Conservation (phyloP, 495 filamentous ascomycete genomes). For the Penicillium taxi region DNA sequence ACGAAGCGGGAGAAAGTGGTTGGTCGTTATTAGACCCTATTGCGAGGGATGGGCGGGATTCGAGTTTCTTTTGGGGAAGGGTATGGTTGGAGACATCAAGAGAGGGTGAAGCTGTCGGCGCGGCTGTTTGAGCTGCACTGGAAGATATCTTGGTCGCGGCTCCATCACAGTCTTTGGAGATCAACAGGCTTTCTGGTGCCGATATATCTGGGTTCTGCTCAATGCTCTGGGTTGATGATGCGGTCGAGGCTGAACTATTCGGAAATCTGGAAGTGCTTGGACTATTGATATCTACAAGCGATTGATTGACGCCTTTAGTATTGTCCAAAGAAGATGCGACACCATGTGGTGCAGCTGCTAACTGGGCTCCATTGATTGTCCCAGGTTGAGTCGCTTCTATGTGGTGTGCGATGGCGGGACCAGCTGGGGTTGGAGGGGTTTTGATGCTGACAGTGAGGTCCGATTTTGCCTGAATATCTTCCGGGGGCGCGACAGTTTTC, state of each 20-base stretch:
- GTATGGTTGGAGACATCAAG: slow-evolving; percentile 10
- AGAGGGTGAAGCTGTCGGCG: slow-evolving; percentile 12
- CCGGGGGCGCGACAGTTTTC: slow-evolving; percentile 16
- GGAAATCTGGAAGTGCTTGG: slow-evolving; percentile 9
- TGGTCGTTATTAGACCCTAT: slow-evolving; percentile 29
- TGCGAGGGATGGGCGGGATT: slow-evolving; percentile 25
- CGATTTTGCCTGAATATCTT: slow-evolving; percentile 11
- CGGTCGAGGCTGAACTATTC: slow-evolving; percentile 6
- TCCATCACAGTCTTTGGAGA: slow-evolving; percentile 19
- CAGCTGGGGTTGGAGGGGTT: slow-evolving; percentile 15
- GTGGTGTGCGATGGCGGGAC: slow-evolving; percentile 16
- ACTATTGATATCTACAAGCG: slow-evolving; percentile 8
- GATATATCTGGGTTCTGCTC: slow-evolving; percentile 13
- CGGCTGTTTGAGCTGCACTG: slow-evolving; percentile 10
- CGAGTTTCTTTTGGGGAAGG: slow-evolving; percentile 22
- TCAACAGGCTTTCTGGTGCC: slow-evolving; percentile 16
- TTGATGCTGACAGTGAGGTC: slow-evolving; percentile 13
- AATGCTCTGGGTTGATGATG: slow-evolving; percentile 5
- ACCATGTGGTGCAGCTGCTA: slow-evolving; percentile 2
- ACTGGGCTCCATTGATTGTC: slow-evolving; percentile 4
- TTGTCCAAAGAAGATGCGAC: slow-evolving; percentile 5
- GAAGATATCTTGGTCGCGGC: slow-evolving; percentile 10
- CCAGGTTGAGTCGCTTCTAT: slow-evolving; percentile 15
- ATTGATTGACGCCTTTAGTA: slow-evolving; percentile 6
- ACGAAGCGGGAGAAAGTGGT: slow-evolving; percentile 39